Conservation (phyloP, 768 basidiomycete species). For the Hericium erinaceus region DNA sequence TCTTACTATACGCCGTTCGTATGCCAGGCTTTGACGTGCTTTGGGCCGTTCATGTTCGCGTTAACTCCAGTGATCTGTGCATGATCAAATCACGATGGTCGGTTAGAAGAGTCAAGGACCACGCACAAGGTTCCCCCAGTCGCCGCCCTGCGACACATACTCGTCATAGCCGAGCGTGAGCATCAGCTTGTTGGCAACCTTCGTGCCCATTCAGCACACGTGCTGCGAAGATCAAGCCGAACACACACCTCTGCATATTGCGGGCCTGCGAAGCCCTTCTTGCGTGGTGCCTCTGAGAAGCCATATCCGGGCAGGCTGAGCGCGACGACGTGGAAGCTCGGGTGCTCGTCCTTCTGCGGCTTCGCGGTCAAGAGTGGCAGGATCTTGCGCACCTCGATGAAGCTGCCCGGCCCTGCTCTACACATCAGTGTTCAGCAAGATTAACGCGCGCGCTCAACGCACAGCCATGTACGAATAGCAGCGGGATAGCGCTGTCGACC, state of each 20-base stretch:
- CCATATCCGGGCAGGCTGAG: conserved; percentile 19
- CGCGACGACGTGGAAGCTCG: conserved; percentile 46
- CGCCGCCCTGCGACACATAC: conserved; percentile 40
- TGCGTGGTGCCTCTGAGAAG: conserved; percentile 17
- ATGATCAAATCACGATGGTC: neutral
- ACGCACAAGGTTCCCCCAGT: conserved; percentile 33
- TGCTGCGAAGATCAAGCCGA: neutral
- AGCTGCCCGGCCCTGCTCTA: conserved; percentile 8
- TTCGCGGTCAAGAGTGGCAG: conserved; percentile 33
- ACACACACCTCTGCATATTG: conserved; percentile 18
- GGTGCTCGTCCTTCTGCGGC: conserved; percentile 25
- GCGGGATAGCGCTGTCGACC: conserved; percentile 18
- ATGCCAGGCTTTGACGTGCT: conserved; percentile 26
- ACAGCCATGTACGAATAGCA: conserved; percentile 26
- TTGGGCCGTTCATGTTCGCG: conserved; percentile 18
- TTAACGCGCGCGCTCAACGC: conserved; percentile 2
- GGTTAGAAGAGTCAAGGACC: neutral
- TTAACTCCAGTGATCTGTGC: conserved; percentile 20
- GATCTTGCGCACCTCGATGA: conserved; percentile 26
- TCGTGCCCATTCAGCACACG: neutral
- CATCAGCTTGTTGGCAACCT: conserved; percentile 13
- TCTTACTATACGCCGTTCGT: conserved; percentile 23
- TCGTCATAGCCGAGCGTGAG: conserved; percentile 18
- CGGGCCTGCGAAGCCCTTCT: conserved; percentile 15
- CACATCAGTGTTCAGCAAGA: neutral